Evolutionary conservation across 129 eudicot species (phyloP).

Genomic region (Pittosporum tobira): DNA sequence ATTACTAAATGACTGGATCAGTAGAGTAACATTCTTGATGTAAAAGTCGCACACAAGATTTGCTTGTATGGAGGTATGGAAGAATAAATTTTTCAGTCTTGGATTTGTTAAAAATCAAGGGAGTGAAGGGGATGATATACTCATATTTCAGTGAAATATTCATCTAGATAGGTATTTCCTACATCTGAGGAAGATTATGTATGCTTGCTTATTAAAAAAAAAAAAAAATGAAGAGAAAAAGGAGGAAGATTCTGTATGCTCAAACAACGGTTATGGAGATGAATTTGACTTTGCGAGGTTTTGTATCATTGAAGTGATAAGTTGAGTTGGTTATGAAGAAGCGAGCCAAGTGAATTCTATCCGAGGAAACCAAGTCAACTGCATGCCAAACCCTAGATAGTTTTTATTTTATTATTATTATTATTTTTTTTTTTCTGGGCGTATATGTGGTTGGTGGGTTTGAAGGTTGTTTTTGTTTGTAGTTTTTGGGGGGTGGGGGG

Average conservation of each 20-base stretch:
- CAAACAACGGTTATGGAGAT: background rate
- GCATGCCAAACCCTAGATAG: too few relatives aligned
- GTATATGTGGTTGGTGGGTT: too few relatives aligned
- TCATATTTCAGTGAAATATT: background rate
- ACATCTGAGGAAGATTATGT: slow-evolving; percentile 1
- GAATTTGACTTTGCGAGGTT: slow-evolving; percentile 6
- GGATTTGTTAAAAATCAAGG: slow-evolving; percentile 1
- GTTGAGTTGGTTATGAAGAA: too few relatives aligned
- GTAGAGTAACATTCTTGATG: slow-evolving; percentile 3
- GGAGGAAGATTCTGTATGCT: background rate
- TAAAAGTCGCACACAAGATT: slow-evolving; percentile 11
- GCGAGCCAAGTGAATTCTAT: too few relatives aligned
- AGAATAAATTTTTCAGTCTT: slow-evolving; percentile 3
- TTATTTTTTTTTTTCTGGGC: too few relatives aligned
- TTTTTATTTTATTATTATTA: too few relatives aligned
- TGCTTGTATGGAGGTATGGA: slow-evolving; percentile 13
- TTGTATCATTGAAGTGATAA: too few relatives aligned
- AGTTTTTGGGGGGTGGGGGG: too few relatives aligned
- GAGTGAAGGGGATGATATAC: background rate
- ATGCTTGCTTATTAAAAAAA: too few relatives aligned
- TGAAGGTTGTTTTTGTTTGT: too few relatives aligned
- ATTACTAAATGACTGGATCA: slow-evolving; percentile 5
- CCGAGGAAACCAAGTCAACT: too few relatives aligned
- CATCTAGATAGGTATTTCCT: slow-evolving; percentile 15
- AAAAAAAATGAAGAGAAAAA: too few relatives aligned